Base-by-base conservation (phyloP, 176 grass and related monocot genomes). In the Phoenix dactylifera region DNA sequence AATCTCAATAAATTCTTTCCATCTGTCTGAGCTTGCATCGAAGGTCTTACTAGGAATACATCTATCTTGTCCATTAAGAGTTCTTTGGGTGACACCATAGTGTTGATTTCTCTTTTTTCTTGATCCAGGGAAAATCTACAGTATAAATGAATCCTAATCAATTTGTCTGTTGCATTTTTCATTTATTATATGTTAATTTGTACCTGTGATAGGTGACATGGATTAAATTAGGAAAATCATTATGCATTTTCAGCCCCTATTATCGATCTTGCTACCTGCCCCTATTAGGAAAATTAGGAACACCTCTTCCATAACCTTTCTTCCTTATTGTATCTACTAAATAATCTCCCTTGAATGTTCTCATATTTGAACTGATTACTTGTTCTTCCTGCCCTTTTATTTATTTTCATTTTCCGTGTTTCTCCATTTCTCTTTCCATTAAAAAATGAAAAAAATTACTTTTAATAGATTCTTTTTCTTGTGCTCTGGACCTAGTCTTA, bases 1-100 rank as follows among this genome's bases (percentile, higher is more conserved):
- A 93, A 93, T 54, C 85, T 98, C 17, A 93, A 98, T 64, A 98
- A 93, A 53, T 98, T 98, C 74, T 98, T 98, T 73, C 94, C 94
- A 4, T 98, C 94, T 1, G 94, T 98, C 15, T 98, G 77, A 92
- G 64, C 22, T 69, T 74, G 52, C 30, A 22, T 25, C 62, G 58
- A 65, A 73, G 62, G 70, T 4, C 20, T 64, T 57, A 64, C 51
- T 16, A 23, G 10, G 52, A 62, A 51, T 49, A 52, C 76, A 61
- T 75, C 1, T 12, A 58, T 65, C 66, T 24, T 63, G 20, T 60
- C 51, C 55, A 76, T 51, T 51, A 58, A n/a, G 56, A 59, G 69
- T 60, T 81, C 66, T 72, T 67, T 60, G 59, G 70, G 57, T 15
- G n/a, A 18, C 58, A 68, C 44, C 19, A 74, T 32, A 35, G 52